Evolutionary conservation across 192 early-diverging fungal species (phyloP), one percentile per base, ranked within the genome.

Genomic region (Umbelopsis isabellina): DNA sequence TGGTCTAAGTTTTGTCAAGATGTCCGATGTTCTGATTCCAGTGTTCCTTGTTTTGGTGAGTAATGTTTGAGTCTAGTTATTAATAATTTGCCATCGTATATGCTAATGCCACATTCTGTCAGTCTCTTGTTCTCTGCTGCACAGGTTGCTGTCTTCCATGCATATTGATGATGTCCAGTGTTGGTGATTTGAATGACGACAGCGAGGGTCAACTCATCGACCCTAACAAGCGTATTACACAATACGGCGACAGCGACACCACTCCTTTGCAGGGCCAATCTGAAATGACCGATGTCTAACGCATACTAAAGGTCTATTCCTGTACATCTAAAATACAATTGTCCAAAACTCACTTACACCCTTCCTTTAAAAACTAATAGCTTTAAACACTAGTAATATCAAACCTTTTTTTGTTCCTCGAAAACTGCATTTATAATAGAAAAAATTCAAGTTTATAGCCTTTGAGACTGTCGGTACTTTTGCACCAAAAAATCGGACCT

Each of bases 1-100:
- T 65, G 76, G 80, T 47, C 70, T 76, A 33, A 45, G 50, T 27
- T 82, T 78, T 16, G 75, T 89, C 20, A 79, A 77, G 46, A 72
- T 91, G 78, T 84, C 86, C 0, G 66, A 82, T 66, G 86, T 91
- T 0, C 72, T 93, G 53, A 80, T 91, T 22, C 92, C 92, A 9
- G 75, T 90, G 16, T 93, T 93, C 73, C 78, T 90, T 70, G 86
- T 83, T 11, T 73, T 87, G 66, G 73, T 74, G 67, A 71, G 76
- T 71, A 11, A 18, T 21, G 23, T 76, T 48, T 50, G 55, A 3
- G n/a, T n/a, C n/a, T 27, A 46, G n/a, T 37, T 21, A 67, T 13
- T 67, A 22, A 15, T 8, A 21, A 21, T 50, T 35, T 50, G 48
- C 30, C 27, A 30, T 30, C 27, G 25, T 27, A 15, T 21, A 16